Percentiles rank a stretch among this genome's conserved stretches.
These are phyloP conservation scores for Amanita fuliginea DNA, from an alignment of 768 basidiomycete species.

Conservation along the genomic window DNA sequence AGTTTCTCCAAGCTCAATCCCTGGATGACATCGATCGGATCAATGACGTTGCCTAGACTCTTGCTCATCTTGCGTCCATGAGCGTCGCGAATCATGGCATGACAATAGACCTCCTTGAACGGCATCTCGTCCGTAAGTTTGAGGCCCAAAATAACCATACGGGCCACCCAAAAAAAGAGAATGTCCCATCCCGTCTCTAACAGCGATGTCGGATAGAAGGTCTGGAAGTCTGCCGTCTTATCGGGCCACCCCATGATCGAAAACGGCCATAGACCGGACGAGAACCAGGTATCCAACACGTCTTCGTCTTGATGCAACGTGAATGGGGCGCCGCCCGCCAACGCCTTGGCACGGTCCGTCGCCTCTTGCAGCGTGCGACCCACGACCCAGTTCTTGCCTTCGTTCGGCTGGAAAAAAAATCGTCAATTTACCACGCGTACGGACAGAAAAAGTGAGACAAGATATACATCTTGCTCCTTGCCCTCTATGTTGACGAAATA, in stretches of 20 bases:
- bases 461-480: constrained; percentile 47
- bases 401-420: constrained; percentile 31
- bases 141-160: constrained; percentile 92
- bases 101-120: constrained; percentile 92
- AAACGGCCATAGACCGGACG: constrained; percentile 94
- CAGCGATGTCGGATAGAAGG: constrained; percentile 83
- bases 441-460: background rate
- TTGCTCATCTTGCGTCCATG: constrained; percentile 99
- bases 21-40: constrained; percentile 90
- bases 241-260: constrained; percentile 97
- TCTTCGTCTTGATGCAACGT: constrained; percentile 89
- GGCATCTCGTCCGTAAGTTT: constrained; percentile 86
- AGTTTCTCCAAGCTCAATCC: constrained; percentile 71
- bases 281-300: constrained; percentile 99
- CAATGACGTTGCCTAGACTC: constrained; percentile 94
- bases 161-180: constrained; percentile 99
- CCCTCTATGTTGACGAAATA: constrained; percentile 88
- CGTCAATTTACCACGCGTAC: background rate
- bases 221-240: constrained; percentile 71
- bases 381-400: constrained; percentile 85
- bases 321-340: constrained; percentile 61
- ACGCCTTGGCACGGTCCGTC: constrained; percentile 53
- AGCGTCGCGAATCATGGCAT: constrained; percentile 98
- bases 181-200: constrained; percentile 99
- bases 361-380: constrained; percentile 75